These are phyloP conservation scores for Sphaerobolus stellatus DNA, from an alignment of 1,284 basidiomycete species.

Conservation along the genomic window DNA sequence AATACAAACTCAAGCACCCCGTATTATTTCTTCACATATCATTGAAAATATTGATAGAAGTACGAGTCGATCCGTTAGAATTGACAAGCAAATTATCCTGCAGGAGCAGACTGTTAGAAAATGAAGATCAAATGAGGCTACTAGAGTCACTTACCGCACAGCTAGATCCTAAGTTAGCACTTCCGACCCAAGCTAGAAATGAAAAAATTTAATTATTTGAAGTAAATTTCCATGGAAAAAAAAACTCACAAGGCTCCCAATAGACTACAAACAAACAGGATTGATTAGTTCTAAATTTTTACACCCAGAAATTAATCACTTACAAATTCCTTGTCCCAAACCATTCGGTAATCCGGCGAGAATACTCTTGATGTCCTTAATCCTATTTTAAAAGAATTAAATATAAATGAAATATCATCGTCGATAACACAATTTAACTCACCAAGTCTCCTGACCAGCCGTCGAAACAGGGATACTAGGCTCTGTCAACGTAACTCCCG, in stretches of 20 bases:
- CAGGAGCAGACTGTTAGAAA: background rate
- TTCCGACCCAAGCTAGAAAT: conserved; percentile 49
- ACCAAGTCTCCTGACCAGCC: conserved; percentile 55
- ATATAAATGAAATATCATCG: background rate
- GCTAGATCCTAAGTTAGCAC: conserved; percentile 51
- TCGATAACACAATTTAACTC: background rate
- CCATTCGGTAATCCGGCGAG: conserved; percentile 46
- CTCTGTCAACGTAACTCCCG: conserved; percentile 48
- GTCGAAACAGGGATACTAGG: conserved; percentile 48
- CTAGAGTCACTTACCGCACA: conserved; percentile 47
- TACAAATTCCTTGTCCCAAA: conserved; percentile 40
- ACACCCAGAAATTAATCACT: conserved; percentile 2
- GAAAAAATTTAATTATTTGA: conserved; percentile 45
- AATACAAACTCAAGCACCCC: too few species aligned
- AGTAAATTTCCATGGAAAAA: conserved; percentile 55
- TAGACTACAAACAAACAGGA: conserved; percentile 44
- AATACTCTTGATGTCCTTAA: conserved; percentile 48
- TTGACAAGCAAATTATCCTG: conserved; percentile 37
- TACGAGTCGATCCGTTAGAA: conserved; percentile 29
- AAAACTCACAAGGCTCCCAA: conserved; percentile 66
- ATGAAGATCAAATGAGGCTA: background rate
- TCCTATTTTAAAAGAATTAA: conserved; percentile 14
- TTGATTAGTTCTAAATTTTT: background rate
- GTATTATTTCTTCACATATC: conserved; percentile 6
- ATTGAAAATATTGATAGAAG: conserved; percentile 35